A percentile compares a stretch with the other conserved stretches of the same genome.
Conservation (phyloP, 2,329 filamentous ascomycete genomes). For the Colletotrichum theobromicola region DNA sequence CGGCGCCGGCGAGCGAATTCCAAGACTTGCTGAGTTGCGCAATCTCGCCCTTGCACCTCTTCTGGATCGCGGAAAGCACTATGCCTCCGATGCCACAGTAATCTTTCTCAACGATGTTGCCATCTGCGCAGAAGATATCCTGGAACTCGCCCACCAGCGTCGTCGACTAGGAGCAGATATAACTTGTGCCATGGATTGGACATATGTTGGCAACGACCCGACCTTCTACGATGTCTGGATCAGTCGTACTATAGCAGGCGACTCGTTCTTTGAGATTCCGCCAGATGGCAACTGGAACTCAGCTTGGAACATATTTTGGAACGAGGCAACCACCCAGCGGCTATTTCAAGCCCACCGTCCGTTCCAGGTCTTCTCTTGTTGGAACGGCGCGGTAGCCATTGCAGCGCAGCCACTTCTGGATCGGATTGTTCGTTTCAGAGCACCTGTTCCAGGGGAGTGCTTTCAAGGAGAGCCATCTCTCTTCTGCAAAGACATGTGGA, state of each 20-base stretch:
- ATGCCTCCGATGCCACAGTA: conserved; percentile 41
- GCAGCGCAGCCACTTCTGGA: conserved; percentile 51
- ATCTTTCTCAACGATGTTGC: conserved; percentile 62
- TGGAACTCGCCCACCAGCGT: conserved; percentile 51
- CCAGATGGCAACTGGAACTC: conserved; percentile 52
- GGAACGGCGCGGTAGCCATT: conserved; percentile 62
- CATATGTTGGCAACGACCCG: conserved; percentile 43
- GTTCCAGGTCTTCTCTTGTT: conserved; percentile 66
- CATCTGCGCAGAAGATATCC: conserved; percentile 57
- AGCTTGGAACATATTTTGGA: conserved; percentile 59
- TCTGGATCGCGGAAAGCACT: conserved; percentile 25
- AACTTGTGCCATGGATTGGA: conserved; percentile 66
- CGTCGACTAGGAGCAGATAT: conserved; percentile 54
- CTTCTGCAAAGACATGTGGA: conserved; percentile 64
- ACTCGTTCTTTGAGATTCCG: conserved; percentile 60
- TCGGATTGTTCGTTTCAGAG: conserved; percentile 49
- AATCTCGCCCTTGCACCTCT: conserved; percentile 58
- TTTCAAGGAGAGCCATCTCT: conserved; percentile 59
- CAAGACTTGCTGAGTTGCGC: conserved; percentile 52
- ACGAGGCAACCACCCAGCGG: conserved; percentile 39
- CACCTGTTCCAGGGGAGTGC: conserved; percentile 47
- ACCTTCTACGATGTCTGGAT: conserved; percentile 64
- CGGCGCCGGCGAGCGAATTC: conserved; percentile 46
- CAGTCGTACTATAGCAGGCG: conserved; percentile 54
- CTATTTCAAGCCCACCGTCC: conserved; percentile 44